Conservation (phyloP, 1,284 basidiomycete genomes). For the Pholiota adiposa region DNA sequence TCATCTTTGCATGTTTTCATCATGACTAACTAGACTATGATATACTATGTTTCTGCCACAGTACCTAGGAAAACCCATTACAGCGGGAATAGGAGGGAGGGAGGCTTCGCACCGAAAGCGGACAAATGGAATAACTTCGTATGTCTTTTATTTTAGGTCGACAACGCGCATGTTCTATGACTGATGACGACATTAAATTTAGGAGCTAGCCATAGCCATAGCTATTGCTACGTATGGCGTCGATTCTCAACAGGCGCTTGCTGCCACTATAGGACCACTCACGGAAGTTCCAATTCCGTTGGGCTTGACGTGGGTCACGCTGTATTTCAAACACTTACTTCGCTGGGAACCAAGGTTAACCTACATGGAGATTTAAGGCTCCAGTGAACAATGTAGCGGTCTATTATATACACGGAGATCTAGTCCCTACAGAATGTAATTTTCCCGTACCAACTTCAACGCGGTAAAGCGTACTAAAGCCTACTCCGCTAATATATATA, state of each 20-base stretch:
- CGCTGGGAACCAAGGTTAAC: slow-evolving; percentile 39
- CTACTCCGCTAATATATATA: too few relatives aligned
- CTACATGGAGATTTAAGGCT: too few relatives aligned
- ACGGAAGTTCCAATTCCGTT: slow-evolving; percentile 83
- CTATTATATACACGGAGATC: too few relatives aligned
- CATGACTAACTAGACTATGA: slow-evolving; percentile 40
- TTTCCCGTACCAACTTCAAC: too few relatives aligned
- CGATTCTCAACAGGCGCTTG: slow-evolving; percentile 74
- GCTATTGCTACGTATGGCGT: slow-evolving; percentile 80
- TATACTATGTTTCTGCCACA: slow-evolving; percentile 26
- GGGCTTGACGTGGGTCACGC: slow-evolving; percentile 71
- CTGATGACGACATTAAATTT: neutral
- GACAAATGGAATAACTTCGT: slow-evolving; percentile 44
- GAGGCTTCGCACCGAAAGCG: slow-evolving; percentile 52
- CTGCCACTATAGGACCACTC: slow-evolving; percentile 79
- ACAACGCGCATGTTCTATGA: too few relatives aligned
- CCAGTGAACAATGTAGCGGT: too few relatives aligned
- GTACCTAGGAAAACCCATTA: slow-evolving; percentile 64
- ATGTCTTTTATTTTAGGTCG: slow-evolving; percentile 8
- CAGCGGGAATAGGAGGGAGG: slow-evolving; percentile 65
- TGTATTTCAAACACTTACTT: slow-evolving; percentile 54
- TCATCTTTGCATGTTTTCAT: slow-evolving; percentile 58
- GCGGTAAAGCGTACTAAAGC: too few relatives aligned
- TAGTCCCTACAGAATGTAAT: too few relatives aligned
- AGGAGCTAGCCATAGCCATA: slow-evolving; percentile 86